Percentiles rank a stretch among this genome's conserved stretches.
phyloP scores from a whole-genome alignment of 2,329 filamentous ascomycete species.

The Pseudogymnoascus sp. region DNA sequence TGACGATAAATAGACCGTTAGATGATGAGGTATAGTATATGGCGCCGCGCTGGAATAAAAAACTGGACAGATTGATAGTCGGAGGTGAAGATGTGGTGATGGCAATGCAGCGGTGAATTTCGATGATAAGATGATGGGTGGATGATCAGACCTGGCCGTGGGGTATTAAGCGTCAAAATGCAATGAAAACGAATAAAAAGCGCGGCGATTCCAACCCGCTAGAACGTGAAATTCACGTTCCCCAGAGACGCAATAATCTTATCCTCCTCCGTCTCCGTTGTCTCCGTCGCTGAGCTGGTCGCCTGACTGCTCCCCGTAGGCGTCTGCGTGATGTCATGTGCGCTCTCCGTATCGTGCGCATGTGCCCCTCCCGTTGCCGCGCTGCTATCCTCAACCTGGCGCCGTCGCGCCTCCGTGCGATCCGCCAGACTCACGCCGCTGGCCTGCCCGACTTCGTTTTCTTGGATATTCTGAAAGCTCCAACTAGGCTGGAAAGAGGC shows the following conservation, averaged over 20 bases:
- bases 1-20: conserved; percentile 5
- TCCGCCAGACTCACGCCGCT: conserved; percentile 25
- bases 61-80: neutral
- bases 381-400: conserved; percentile 21
- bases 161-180: neutral
- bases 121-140: neutral
- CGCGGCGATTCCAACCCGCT: conserved; percentile 22
- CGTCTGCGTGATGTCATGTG: conserved; percentile 5
- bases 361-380: conserved; percentile 15
- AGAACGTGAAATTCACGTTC: conserved; percentile 57
- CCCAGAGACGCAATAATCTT: conserved; percentile 50
- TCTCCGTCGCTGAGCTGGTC: conserved; percentile 25
- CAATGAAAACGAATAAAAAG: neutral
- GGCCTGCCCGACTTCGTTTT: conserved; percentile 26
- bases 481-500: conserved; percentile 58
- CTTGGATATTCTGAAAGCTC: conserved; percentile 60
- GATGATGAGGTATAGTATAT: conserved; percentile 3
- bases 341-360: conserved; percentile 16
- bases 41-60: conserved; percentile 7
- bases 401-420: conserved; percentile 20
- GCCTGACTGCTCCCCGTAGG: conserved; percentile 23
- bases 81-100: neutral
- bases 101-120: neutral
- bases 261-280: conserved; percentile 40
- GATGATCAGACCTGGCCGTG: neutral